These are phyloP conservation scores for Termitomyces heimii DNA, from an alignment of 768 basidiomycete genomes.

Conservation along the genomic window DNA sequence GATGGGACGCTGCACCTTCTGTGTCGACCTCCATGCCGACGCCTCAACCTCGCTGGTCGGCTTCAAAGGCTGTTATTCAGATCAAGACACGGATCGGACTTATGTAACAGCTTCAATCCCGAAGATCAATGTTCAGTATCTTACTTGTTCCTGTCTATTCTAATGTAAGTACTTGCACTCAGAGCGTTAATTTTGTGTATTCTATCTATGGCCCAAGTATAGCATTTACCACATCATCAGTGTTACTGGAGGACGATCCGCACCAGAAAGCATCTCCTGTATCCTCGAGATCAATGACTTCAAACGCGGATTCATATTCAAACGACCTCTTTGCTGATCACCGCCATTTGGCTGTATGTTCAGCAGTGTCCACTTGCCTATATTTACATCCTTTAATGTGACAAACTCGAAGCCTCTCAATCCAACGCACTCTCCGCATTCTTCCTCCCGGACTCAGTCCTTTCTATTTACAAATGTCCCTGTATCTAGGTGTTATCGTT, in stretches of 20 bases:
- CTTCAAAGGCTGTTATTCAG: not conserved
- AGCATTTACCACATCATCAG: not conserved
- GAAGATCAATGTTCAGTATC: not conserved
- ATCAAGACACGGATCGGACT: not conserved
- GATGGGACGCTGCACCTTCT: slow-evolving; percentile 22
- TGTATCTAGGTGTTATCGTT: slow-evolving; percentile 2
- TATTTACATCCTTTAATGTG: not conserved
- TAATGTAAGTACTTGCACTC: not conserved
- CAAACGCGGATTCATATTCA: not conserved
- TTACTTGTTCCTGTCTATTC: not conserved
- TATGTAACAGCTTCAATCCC: not conserved
- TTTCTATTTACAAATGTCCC: not conserved
- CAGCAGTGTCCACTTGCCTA: not conserved
- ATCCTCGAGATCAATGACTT: not conserved
- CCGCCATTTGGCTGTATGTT: not conserved
- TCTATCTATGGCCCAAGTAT: not conserved
- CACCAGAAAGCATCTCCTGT: not conserved
- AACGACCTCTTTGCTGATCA: not conserved
- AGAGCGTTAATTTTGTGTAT: not conserved
- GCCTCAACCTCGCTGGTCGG: not conserved
- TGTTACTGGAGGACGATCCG: not conserved
- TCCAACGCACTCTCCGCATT: not conserved
- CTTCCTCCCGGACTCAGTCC: not conserved
- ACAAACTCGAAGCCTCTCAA: not conserved
- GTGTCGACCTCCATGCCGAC: slow-evolving; percentile 23